Percentiles rank a stretch among this genome's conserved stretches.
These are phyloP conservation scores for Marsdenia floribunda DNA, from an alignment of 257 asterid genomes.

Conservation along the genomic window DNA sequence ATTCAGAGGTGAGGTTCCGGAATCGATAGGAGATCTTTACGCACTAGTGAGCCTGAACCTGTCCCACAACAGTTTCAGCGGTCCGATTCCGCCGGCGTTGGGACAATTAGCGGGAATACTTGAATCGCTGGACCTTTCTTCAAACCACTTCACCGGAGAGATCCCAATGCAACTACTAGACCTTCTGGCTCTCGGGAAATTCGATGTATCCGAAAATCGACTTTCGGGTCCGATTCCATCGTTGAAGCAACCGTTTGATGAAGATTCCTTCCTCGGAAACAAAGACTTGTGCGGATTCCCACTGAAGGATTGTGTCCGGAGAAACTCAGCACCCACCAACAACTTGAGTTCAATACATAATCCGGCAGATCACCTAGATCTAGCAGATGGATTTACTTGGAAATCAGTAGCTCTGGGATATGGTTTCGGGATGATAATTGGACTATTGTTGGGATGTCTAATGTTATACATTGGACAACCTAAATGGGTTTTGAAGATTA, in stretches of 20 bases:
- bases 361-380: not conserved
- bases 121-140: conserved; percentile 15
- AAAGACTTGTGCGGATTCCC: conserved; percentile 18
- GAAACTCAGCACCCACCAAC: not conserved
- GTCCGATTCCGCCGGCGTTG: not conserved
- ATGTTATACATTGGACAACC: no score
- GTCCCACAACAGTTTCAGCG: not conserved
- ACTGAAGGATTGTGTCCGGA: not conserved
- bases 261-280: conserved; percentile 8
- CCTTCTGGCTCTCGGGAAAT: not conserved
- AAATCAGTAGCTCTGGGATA: no score
- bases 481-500: no score
- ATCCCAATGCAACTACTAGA: conserved; percentile 4
- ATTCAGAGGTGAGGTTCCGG: conserved; percentile 10
- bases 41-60: not conserved
- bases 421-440: no score
- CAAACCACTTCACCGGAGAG: conserved; percentile 3
- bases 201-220: conserved; percentile 9
- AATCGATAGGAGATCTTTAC: not conserved
- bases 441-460: no score
- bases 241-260: conserved; percentile 9
- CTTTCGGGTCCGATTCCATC: conserved; percentile 3
- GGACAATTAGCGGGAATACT: not conserved
- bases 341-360: not conserved
- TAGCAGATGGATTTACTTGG: conserved; percentile 6